A percentile compares a stretch with the other conserved stretches of the same genome.
Conservation (phyloP, 2,329 filamentous ascomycete species). For the Macrophomina phaseolina region DNA sequence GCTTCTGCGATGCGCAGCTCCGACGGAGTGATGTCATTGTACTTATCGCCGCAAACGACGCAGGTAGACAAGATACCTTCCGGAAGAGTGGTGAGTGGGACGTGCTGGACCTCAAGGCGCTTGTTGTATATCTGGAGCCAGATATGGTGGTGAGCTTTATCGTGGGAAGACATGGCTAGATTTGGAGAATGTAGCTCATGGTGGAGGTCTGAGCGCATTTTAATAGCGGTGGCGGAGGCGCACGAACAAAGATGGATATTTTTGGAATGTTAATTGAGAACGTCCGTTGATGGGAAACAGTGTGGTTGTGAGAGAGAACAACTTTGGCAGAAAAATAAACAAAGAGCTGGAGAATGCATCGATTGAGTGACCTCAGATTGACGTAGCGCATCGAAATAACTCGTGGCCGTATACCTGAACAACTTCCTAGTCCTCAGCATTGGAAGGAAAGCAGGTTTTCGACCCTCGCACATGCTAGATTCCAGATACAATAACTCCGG, state of each 20-base stretch:
- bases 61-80: conserved; percentile 1
- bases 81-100: neutral
- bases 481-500: too few relatives aligned
- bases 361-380: too few relatives aligned
- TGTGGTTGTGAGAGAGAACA: too few relatives aligned
- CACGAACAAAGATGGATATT: neutral
- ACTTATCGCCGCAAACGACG: neutral
- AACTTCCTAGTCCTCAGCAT: too few relatives aligned
- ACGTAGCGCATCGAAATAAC: too few relatives aligned
- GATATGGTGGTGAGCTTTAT: neutral
- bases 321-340: too few relatives aligned
- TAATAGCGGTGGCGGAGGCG: neutral
- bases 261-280: neutral
- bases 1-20: conserved; percentile 3
- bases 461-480: too few relatives aligned
- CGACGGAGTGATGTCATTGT: neutral
- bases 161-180: neutral
- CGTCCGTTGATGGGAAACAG: too few relatives aligned
- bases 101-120: conserved; percentile 7
- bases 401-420: too few relatives aligned
- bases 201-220: neutral
- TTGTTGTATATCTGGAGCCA: conserved; percentile 9
- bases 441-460: too few relatives aligned
- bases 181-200: neutral
- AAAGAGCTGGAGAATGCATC: too few relatives aligned